Evolutionary conservation across 2,329 filamentous ascomycete genomes (phyloP).

Genomic region (Penicillium palitans): DNA sequence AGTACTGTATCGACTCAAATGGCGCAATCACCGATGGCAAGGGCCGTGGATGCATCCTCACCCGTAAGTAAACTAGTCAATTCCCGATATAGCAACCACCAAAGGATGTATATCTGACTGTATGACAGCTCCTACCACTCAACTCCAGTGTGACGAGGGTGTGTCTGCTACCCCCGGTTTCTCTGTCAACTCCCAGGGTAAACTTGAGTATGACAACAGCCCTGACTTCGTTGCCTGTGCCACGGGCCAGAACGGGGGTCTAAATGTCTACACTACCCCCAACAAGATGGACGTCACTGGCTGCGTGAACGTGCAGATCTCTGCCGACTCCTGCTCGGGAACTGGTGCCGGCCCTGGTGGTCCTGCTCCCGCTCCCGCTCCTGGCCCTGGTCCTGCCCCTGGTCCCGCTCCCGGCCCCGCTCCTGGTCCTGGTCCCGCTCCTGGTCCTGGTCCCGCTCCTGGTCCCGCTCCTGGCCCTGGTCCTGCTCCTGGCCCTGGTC

Average conservation of each 20-base stretch:
- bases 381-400: not conserved
- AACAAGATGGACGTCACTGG: constrained; percentile 33
- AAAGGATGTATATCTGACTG: constrained; percentile 13
- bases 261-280: constrained; percentile 45
- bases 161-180: constrained; percentile 57
- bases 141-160: constrained; percentile 62
- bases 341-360: constrained; percentile 12
- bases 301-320: constrained; percentile 38
- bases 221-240: constrained; percentile 62
- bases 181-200: constrained; percentile 54
- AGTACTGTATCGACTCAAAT: constrained; percentile 57
- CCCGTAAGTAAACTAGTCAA: constrained; percentile 46
- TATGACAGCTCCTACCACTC: constrained; percentile 53
- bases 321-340: constrained; percentile 39
- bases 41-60: constrained; percentile 64
- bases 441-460: not conserved
- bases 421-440: not conserved
- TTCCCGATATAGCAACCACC: not conserved
- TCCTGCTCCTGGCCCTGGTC: not conserved
- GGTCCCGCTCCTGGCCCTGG: not conserved
- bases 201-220: constrained; percentile 54
- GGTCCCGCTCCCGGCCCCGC: not conserved
- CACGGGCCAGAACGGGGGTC: constrained; percentile 46
- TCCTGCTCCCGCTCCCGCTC: not conserved
- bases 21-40: constrained; percentile 57